These are phyloP conservation scores for Nakaseomyces uthaithaninus DNA, from an alignment of 1,139 yeast genomes.

Conservation along the genomic window DNA sequence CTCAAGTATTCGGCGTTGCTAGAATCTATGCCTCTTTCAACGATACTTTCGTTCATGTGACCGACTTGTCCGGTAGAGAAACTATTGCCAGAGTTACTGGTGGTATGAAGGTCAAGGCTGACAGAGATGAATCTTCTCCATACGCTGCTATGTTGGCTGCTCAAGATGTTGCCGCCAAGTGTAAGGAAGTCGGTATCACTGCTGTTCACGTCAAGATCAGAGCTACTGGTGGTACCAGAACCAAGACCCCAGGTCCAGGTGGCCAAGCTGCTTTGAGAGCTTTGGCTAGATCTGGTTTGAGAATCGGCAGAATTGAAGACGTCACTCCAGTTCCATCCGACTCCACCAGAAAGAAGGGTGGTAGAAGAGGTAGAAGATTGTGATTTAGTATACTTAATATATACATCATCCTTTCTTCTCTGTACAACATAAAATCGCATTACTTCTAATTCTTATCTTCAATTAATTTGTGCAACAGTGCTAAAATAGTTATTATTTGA, in stretches of 20 bases:
- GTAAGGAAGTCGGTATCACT: slow-evolving; percentile 99
- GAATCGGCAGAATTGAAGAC: slow-evolving; percentile 99
- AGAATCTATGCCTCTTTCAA: slow-evolving; percentile 99
- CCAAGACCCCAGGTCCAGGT: slow-evolving; percentile 99
- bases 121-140: slow-evolving; percentile 99
- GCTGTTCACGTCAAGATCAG: slow-evolving; percentile 99
- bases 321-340: slow-evolving; percentile 99
- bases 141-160: slow-evolving; percentile 99
- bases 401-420: not conserved
- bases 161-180: slow-evolving; percentile 97
- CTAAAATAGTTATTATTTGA: not conserved
- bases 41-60: slow-evolving; percentile 99
- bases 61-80: slow-evolving; percentile 99
- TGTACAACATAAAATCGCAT: not conserved
- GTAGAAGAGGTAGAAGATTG: slow-evolving; percentile 99
- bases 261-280: slow-evolving; percentile 99
- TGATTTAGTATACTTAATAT: slow-evolving; percentile 35
- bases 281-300: slow-evolving; percentile 98
- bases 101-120: slow-evolving; percentile 99
- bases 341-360: slow-evolving; percentile 99
- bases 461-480: slow-evolving; percentile 1
- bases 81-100: slow-evolving; percentile 99
- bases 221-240: slow-evolving; percentile 99
- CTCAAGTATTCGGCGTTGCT: slow-evolving; percentile 99
- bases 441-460: too few species aligned